Evolutionary conservation across 148 eudicot genomes (phyloP).

Genomic region (Tetragonia tetragonoides): DNA sequence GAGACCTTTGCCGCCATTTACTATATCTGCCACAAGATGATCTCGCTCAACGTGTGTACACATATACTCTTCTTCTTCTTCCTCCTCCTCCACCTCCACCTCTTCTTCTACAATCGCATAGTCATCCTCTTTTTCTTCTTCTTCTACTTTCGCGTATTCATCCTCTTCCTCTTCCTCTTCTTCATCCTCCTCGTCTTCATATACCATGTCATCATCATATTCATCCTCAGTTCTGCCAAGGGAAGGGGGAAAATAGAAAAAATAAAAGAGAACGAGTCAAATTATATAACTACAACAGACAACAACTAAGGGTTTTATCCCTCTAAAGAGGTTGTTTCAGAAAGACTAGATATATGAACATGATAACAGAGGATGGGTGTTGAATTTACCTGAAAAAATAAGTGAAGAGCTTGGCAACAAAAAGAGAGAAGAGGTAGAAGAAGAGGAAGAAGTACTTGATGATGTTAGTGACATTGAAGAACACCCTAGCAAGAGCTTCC

Average conservation of each 20-base stretch:
- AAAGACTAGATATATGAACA: neutral
- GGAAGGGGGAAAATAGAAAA: neutral
- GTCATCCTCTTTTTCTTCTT: slow-evolving; percentile 42
- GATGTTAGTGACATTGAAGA: slow-evolving; percentile 49
- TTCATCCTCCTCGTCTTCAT: slow-evolving; percentile 46
- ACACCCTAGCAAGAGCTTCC: slow-evolving; percentile 56
- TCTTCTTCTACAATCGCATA: slow-evolving; percentile 31
- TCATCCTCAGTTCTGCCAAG: slow-evolving; percentile 42
- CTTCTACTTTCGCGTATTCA: neutral
- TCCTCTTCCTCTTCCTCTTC: slow-evolving; percentile 28
- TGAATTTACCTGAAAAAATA: slow-evolving; percentile 35
- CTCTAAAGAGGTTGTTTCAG: neutral
- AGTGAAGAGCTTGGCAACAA: slow-evolving; percentile 53
- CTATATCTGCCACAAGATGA: slow-evolving; percentile 50
- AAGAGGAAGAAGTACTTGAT: slow-evolving; percentile 68
- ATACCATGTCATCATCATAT: slow-evolving; percentile 36
- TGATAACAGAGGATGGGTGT: neutral
- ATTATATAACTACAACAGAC: no score
- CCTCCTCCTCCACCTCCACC: slow-evolving; percentile 30
- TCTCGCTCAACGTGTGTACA: slow-evolving; percentile 24
- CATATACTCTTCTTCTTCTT: slow-evolving; percentile 22
- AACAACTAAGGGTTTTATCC: no score
- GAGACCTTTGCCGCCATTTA: slow-evolving; percentile 31
- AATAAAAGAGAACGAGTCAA: neutral
- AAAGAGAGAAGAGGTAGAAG: slow-evolving; percentile 61